Evolutionary conservation across 108 stramenopile species (phyloP), one percentile per base, ranked within the genome.

Genomic region (Aurantiochytrium sp.): DNA sequence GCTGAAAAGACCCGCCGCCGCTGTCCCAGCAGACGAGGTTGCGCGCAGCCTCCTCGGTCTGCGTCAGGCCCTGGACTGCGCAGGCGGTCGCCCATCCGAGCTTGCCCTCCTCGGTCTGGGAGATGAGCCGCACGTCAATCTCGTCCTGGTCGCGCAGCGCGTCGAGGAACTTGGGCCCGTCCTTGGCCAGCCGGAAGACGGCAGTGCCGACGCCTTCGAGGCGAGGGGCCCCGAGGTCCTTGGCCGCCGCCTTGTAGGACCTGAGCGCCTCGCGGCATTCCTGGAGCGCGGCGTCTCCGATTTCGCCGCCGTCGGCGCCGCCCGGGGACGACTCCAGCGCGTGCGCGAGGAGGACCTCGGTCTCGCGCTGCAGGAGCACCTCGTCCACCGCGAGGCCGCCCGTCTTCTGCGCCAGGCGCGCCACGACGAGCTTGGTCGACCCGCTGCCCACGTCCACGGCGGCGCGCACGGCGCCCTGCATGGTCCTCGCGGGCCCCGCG

Each of bases 381-480:
- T 81, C 73, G 2, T 41, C 73, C 12, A 81, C 19, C 39, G 39
- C n/a, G 45, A 81, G 2, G 42, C 73, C 73, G n/a, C 30, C 42
- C 12, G 73, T 24, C 24, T 30, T 48, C 6, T 30, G n/a, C 21
- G 42, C n/a, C 39, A 48, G 19, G 6, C 45, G 39, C 1, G 42
- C 39, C 73, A 81, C 73, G 21, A 81, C 42, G 24, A 48, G 42
- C 45, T 81, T 81, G 42, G 73, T 81, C 39, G 73, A 41, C 73
- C 73, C 73, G 73, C 73, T 81, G 42, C 73, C 73, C 45, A 81
- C 73, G 45, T 81, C 73, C 73, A 81, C 73, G 21, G 73, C 73
- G 6, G 73, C 73, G 34, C 59, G 59, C 1, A 65, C 59, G 8
- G 59, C 59, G 34, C 59, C 59, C 59, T 65, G 59, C 59, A 65